Percentiles rank a stretch among this genome's conserved stretches.
These are phyloP conservation scores for Hippophae rhamnoides DNA, from an alignment of 306 rosid species.

Conservation along the genomic window DNA sequence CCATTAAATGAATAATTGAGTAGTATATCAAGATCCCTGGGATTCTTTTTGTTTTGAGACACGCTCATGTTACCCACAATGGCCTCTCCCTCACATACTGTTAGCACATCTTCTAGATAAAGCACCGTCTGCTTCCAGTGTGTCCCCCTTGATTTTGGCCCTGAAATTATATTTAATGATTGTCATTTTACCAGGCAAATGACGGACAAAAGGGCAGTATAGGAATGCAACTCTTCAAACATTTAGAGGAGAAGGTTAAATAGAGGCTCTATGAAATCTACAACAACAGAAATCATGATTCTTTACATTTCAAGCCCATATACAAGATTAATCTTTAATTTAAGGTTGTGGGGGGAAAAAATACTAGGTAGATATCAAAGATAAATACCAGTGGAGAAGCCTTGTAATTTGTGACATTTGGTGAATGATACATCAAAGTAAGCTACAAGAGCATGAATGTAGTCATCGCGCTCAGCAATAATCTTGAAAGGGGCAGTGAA, in stretches of 20 bases:
- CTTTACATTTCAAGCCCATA: neutral
- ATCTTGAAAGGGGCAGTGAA: slow-evolving; percentile 92
- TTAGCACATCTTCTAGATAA: slow-evolving; percentile 81
- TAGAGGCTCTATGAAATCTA: too few species aligned
- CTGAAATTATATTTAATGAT: slow-evolving; percentile 30
- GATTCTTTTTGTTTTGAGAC: slow-evolving; percentile 74
- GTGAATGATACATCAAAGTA: slow-evolving; percentile 92
- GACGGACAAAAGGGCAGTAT: too few species aligned
- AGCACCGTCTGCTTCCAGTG: slow-evolving; percentile 99
- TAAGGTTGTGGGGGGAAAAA: slow-evolving; percentile 5
- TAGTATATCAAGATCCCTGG: slow-evolving; percentile 78
- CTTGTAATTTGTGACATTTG: slow-evolving; percentile 81
- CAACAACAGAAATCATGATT: too few species aligned
- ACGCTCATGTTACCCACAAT: slow-evolving; percentile 68
- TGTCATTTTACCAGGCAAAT: neutral
- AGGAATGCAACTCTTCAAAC: too few species aligned
- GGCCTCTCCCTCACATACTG: slow-evolving; percentile 81
- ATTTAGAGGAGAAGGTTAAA: too few species aligned
- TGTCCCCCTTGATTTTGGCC: slow-evolving; percentile 76
- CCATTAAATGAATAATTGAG: slow-evolving; percentile 78
- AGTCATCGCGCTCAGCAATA: slow-evolving; percentile 79
- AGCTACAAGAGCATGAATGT: slow-evolving; percentile 89
- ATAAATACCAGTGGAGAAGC: slow-evolving; percentile 85
- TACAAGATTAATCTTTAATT: neutral
- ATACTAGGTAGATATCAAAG: slow-evolving; percentile 11